Percentiles rank a stretch among this genome's conserved stretches.
These are phyloP conservation scores for Albatrellus ellisii DNA, from an alignment of 768 basidiomycete species.

Conservation along the genomic window DNA sequence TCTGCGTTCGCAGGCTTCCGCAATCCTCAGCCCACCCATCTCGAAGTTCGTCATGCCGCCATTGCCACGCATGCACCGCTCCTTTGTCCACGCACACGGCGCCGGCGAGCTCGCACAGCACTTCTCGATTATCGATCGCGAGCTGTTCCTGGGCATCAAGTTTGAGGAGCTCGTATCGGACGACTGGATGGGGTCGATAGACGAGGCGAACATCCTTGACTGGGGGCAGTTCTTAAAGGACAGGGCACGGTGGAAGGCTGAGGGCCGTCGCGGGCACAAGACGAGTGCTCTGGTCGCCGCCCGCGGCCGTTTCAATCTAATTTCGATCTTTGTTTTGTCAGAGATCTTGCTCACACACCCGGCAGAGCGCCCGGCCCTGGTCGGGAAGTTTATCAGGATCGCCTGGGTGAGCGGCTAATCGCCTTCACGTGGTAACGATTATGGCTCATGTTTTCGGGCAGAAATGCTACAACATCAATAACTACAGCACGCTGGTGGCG, in stretches of 20 bases:
- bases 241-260: slow-evolving; percentile 51
- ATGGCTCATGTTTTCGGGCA: slow-evolving; percentile 18
- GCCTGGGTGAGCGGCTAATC: slow-evolving; percentile 52
- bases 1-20: slow-evolving; percentile 18
- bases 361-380: slow-evolving; percentile 46
- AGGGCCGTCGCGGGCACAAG: slow-evolving; percentile 41
- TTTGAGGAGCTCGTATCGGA: slow-evolving; percentile 80
- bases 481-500: slow-evolving; percentile 69
- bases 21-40: not conserved
- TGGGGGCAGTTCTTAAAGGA: slow-evolving; percentile 79
- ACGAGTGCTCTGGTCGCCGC: slow-evolving; percentile 63
- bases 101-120: slow-evolving; percentile 59
- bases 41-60: slow-evolving; percentile 1
- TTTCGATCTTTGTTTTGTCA: slow-evolving; percentile 67
- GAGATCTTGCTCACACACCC: slow-evolving; percentile 72
- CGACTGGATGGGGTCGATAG: slow-evolving; percentile 51
- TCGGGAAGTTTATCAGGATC: slow-evolving; percentile 72
- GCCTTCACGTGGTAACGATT: not conserved
- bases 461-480: slow-evolving; percentile 73
- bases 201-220: slow-evolving; percentile 56
- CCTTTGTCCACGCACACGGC: slow-evolving; percentile 54
- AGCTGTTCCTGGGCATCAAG: slow-evolving; percentile 71
- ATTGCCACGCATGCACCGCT: slow-evolving; percentile 36
- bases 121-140: slow-evolving; percentile 81
- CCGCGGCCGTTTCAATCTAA: slow-evolving; percentile 73